These are phyloP conservation scores for Boletus huronensis DNA, from an alignment of 768 basidiomycete species.

Conservation along the genomic window DNA sequence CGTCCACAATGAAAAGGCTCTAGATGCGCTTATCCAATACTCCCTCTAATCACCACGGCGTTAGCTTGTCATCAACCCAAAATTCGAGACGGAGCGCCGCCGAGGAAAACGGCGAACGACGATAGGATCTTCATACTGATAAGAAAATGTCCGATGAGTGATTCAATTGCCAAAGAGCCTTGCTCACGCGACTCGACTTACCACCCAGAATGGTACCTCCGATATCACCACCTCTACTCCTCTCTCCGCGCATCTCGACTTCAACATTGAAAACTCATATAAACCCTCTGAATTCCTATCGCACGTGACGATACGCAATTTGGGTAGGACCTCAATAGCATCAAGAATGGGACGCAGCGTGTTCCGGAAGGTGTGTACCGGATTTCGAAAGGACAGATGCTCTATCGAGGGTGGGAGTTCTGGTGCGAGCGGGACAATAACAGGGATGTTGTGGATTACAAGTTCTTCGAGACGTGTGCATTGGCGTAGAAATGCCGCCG, in stretches of 20 bases:
- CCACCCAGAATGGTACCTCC: conserved; percentile 33
- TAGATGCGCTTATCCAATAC: background rate
- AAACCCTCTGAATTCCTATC: conserved; percentile 23
- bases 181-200: conserved; percentile 22
- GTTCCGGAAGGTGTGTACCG: conserved; percentile 16
- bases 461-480: conserved; percentile 42
- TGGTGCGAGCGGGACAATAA: conserved; percentile 29
- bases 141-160: background rate
- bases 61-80: conserved; percentile 31
- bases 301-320: conserved; percentile 37
- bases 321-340: conserved; percentile 33
- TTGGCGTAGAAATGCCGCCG: conserved; percentile 32
- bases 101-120: conserved; percentile 34
- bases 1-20: no score
- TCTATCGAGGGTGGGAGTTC: conserved; percentile 37
- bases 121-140: conserved; percentile 38
- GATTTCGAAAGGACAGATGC: conserved; percentile 39
- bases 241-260: conserved; percentile 29
- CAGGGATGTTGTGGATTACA: conserved; percentile 36
- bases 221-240: conserved; percentile 28
- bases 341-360: conserved; percentile 30
- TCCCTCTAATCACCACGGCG: conserved; percentile 4
- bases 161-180: background rate
- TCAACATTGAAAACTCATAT: conserved; percentile 23
- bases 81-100: conserved; percentile 35